phyloP scores from a whole-genome alignment of 306 rosid genomes.

The Prunus padus region DNA sequence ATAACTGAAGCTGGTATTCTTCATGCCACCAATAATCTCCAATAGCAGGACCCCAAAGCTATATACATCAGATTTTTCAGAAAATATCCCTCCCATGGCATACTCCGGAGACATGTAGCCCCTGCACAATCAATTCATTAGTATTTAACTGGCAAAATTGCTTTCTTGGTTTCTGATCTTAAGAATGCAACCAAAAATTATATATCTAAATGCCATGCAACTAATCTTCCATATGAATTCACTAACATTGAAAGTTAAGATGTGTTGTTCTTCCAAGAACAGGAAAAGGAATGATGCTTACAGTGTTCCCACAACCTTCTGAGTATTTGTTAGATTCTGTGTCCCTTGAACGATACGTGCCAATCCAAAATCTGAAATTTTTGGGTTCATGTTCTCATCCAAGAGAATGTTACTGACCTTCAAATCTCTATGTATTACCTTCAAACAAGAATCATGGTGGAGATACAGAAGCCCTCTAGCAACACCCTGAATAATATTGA shows the following conservation, averaged over 20 bases:
- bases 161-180: background rate
- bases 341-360: constrained; percentile 22
- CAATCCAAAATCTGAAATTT: constrained; percentile 43
- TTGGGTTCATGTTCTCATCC: constrained; percentile 34
- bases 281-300: background rate
- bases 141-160: background rate
- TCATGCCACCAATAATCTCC: constrained; percentile 35
- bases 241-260: background rate
- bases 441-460: constrained; percentile 23
- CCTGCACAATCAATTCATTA: background rate
- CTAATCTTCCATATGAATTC: background rate
- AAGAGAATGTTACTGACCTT: constrained; percentile 34
- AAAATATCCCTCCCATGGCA: constrained; percentile 21
- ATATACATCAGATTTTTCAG: constrained; percentile 32
- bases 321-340: background rate
- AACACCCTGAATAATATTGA: constrained; percentile 23
- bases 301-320: constrained; percentile 33
- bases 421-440: constrained; percentile 32
- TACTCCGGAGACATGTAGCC: constrained; percentile 43
- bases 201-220: background rate
- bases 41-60: constrained; percentile 37
- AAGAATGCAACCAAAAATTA: background rate
- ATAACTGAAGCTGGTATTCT: constrained; percentile 20
- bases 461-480: constrained; percentile 34
- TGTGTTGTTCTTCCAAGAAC: background rate